Conservation (phyloP, 2,329 filamentous ascomycete genomes). For the Pyricularia sp. region DNA sequence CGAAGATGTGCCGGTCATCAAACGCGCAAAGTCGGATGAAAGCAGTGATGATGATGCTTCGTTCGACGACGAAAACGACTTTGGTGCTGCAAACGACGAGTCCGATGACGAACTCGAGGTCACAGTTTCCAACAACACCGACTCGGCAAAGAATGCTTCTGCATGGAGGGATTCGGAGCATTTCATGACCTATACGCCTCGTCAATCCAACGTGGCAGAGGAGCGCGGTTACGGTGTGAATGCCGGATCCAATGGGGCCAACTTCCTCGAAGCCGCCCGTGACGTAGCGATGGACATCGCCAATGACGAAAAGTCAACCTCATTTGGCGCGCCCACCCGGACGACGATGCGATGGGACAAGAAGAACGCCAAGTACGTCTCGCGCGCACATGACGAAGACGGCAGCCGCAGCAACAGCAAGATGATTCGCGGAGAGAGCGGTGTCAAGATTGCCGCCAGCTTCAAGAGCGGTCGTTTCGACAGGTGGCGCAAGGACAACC, state of each 20-base stretch:
- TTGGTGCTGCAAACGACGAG: conserved; percentile 39
- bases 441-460: conserved; percentile 88
- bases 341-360: conserved; percentile 90
- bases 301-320: conserved; percentile 74
- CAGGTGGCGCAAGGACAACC: conserved; percentile 80
- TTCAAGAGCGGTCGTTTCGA: conserved; percentile 95
- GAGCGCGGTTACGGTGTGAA: conserved; percentile 91
- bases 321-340: conserved; percentile 62
- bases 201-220: conserved; percentile 70
- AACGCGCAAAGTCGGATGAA: conserved; percentile 18
- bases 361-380: conserved; percentile 91
- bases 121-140: conserved; percentile 54
- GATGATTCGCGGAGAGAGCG: conserved; percentile 81
- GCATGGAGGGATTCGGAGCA: conserved; percentile 78
- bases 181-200: conserved; percentile 94
- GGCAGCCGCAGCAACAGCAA: conserved; percentile 58
- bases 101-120: conserved; percentile 57
- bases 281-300: conserved; percentile 85
- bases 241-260: conserved; percentile 63
- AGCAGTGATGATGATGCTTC: conserved; percentile 20
- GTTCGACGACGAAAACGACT: conserved; percentile 27
- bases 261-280: conserved; percentile 83
- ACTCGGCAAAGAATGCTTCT: conserved; percentile 17
- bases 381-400: conserved; percentile 87
- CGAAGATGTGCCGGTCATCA: conserved; percentile 30